A percentile compares a stretch with the other conserved stretches of the same genome.
These are phyloP conservation scores for Tetracladium marchalianum DNA, from an alignment of 495 filamentous ascomycete genomes.

Conservation along the genomic window DNA sequence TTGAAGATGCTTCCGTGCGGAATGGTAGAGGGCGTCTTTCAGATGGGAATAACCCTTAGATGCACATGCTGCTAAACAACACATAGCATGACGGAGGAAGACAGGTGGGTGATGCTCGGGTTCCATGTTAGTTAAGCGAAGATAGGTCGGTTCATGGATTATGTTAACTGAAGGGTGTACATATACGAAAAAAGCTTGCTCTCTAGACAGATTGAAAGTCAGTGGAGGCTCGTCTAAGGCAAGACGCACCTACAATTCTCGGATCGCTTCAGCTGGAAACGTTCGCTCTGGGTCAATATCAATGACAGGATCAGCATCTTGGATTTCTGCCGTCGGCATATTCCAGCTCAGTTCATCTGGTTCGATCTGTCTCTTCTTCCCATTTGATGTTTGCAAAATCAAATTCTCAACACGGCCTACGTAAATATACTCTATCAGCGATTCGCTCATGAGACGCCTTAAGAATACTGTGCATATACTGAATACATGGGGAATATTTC, in stretches of 20 bases:
- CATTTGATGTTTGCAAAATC: not conserved
- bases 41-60: conserved; percentile 29
- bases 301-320: not conserved
- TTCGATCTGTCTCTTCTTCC: not conserved
- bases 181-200: conserved; percentile 28
- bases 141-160: conserved; percentile 30
- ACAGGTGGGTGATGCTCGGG: conserved; percentile 36
- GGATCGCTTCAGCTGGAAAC: not conserved
- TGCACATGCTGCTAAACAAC: conserved; percentile 29
- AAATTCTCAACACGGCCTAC: conserved; percentile 1
- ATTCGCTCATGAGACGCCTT: not conserved
- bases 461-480: not conserved
- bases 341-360: not conserved
- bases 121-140: conserved; percentile 30
- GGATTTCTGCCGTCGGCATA: not conserved
- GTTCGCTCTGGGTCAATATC: not conserved
- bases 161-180: conserved; percentile 29
- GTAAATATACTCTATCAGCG: not conserved
- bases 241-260: conserved; percentile 20
- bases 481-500: not conserved
- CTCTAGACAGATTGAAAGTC: conserved; percentile 33
- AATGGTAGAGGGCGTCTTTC: conserved; percentile 34
- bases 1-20: conserved; percentile 38
- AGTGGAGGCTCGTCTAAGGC: conserved; percentile 34
- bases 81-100: conserved; percentile 39